These are phyloP conservation scores for Coemansia sp. DNA, from an alignment of 192 early-diverging fungal genomes.

Conservation along the genomic window DNA sequence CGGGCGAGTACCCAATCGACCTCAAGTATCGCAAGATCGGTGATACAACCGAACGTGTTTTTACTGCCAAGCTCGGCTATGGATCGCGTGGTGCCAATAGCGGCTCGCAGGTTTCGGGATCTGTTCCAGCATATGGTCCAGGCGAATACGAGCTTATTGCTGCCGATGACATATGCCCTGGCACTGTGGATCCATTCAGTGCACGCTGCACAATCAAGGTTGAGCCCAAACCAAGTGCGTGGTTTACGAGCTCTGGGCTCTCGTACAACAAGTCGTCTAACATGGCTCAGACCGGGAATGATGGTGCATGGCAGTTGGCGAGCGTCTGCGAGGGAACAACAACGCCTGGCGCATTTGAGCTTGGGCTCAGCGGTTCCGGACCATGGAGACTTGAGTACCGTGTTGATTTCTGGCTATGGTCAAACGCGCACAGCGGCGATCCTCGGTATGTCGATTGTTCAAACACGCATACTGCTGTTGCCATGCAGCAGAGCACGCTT, in stretches of 20 bases:
- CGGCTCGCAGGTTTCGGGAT: slow-evolving; percentile 6
- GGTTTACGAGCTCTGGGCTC: slow-evolving; percentile 17
- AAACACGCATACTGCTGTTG: slow-evolving; percentile 27
- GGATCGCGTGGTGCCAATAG: neutral
- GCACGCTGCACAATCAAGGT: slow-evolving; percentile 36
- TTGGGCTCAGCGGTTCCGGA: slow-evolving; percentile 39
- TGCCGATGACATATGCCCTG: slow-evolving; percentile 29
- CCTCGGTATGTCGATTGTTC: slow-evolving; percentile 26
- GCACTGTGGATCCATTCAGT: slow-evolving; percentile 24
- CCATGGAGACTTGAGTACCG: slow-evolving; percentile 47
- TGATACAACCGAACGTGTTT: slow-evolving; percentile 10
- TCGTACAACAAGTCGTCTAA: slow-evolving; percentile 10
- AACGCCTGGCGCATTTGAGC: slow-evolving; percentile 19
- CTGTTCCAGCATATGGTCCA: slow-evolving; percentile 30
- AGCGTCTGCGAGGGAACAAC: slow-evolving; percentile 25
- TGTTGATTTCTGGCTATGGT: slow-evolving; percentile 36
- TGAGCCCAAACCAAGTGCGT: slow-evolving; percentile 38
- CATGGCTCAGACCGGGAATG: neutral
- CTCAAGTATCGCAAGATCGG: slow-evolving; percentile 32
- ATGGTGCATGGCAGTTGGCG: slow-evolving; percentile 17
- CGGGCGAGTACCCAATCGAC: slow-evolving; percentile 41
- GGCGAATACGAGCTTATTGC: slow-evolving; percentile 46
- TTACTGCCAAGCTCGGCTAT: slow-evolving; percentile 13
- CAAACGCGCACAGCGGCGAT: slow-evolving; percentile 18
- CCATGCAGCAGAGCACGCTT: slow-evolving; percentile 32